These are phyloP conservation scores for Neurospora africana DNA, from an alignment of 495 filamentous ascomycete species.

Conservation along the genomic window DNA sequence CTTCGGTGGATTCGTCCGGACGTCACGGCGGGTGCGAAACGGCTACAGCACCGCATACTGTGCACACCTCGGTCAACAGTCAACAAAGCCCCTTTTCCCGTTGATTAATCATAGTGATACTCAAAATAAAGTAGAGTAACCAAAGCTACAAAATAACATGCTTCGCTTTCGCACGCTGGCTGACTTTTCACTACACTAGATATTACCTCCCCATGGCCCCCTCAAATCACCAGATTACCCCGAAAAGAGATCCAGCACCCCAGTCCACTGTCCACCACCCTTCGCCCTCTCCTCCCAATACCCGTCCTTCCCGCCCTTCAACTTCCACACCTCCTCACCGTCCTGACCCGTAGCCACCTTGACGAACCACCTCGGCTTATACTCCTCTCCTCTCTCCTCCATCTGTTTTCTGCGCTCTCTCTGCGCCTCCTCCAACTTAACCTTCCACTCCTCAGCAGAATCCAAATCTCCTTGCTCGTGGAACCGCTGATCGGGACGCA, in stretches of 20 bases:
- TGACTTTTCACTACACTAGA: not conserved
- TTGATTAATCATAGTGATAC: not conserved
- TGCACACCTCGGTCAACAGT: not conserved
- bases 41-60: not conserved
- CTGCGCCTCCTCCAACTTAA: slow-evolving; percentile 75
- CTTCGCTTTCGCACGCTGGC: not conserved
- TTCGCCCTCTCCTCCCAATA: slow-evolving; percentile 83
- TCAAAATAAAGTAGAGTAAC: not conserved
- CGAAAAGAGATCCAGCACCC: slow-evolving; percentile 59
- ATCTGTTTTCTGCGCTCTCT: slow-evolving; percentile 60
- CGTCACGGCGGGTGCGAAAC: not conserved
- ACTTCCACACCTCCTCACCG: slow-evolving; percentile 68
- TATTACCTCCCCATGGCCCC: not conserved
- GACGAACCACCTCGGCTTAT: slow-evolving; percentile 75
- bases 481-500: slow-evolving; percentile 88
- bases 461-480: slow-evolving; percentile 76
- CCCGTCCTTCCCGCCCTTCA: slow-evolving; percentile 69
- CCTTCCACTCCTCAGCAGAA: slow-evolving; percentile 73
- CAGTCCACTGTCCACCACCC: slow-evolving; percentile 49
- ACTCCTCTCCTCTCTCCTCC: slow-evolving; percentile 60
- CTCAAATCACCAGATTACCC: slow-evolving; percentile 1
- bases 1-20: not conserved
- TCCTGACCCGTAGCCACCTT: slow-evolving; percentile 41
- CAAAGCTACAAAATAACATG: not conserved
- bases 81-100: not conserved